phyloP scores from a whole-genome alignment of 371 early-diverging fungal genomes.

The Mycotypha africana region DNA sequence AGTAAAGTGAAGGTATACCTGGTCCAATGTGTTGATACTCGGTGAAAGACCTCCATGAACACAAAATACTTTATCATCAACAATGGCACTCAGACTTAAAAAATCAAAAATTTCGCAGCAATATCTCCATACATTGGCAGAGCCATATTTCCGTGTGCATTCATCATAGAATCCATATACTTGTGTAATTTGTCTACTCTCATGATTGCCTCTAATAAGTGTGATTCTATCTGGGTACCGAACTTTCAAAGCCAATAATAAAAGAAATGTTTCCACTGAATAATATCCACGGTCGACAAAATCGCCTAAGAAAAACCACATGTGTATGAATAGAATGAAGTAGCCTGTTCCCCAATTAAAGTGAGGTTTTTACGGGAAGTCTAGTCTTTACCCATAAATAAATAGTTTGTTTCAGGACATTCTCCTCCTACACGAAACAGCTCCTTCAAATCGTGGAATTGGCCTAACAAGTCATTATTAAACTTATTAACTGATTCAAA shows the following conservation, averaged over 20 bases:
- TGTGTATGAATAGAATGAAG: too few relatives aligned
- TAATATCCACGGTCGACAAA: conserved; percentile 99
- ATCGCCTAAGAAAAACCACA: conserved; percentile 64
- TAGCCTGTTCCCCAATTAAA: background rate
- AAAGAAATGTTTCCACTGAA: conserved; percentile 97
- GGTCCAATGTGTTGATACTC: conserved; percentile 89
- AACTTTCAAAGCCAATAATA: conserved; percentile 96
- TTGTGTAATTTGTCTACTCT: conserved; percentile 96
- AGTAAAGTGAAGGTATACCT: conserved; percentile 62
- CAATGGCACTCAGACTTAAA: conserved; percentile 90
- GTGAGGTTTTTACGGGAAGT: too few relatives aligned
- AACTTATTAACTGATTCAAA: too few relatives aligned
- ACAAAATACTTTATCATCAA: conserved; percentile 93
- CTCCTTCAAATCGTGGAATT: conserved; percentile 96
- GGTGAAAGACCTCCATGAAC: conserved; percentile 99
- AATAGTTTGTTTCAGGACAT: conserved; percentile 96
- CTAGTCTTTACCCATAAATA: conserved; percentile 84
- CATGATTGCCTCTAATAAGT: conserved; percentile 98
- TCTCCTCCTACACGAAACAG: conserved; percentile 94
- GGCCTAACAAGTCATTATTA: too few relatives aligned
- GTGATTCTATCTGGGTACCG: conserved; percentile 95
- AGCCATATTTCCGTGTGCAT: conserved; percentile 96
- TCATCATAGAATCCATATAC: conserved; percentile 99
- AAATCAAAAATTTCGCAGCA: conserved; percentile 99
- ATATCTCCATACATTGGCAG: conserved; percentile 94